phyloP scores from a whole-genome alignment of 106 monocot genomes.

The Dactylorhiza incarnata region DNA sequence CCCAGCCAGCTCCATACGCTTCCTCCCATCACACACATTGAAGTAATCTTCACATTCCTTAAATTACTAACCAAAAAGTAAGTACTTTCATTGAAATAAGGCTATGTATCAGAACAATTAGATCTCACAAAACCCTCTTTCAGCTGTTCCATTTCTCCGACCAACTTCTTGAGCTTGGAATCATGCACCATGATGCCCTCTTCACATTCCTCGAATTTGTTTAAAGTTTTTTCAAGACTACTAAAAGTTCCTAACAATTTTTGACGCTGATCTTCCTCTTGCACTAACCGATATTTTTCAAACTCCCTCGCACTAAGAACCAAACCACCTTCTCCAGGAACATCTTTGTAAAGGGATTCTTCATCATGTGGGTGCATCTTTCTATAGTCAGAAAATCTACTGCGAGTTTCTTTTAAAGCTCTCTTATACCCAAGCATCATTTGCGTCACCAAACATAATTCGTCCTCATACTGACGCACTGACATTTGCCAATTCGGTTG shows the following conservation, averaged over 20 bases:
- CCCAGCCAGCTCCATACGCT: not conserved
- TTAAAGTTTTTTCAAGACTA: slow-evolving; percentile 29
- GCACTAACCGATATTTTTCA: slow-evolving; percentile 39
- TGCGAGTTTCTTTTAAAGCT: slow-evolving; percentile 47
- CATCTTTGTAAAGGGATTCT: slow-evolving; percentile 65
- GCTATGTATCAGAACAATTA: not conserved
- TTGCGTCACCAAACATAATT: slow-evolving; percentile 46
- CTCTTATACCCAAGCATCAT: slow-evolving; percentile 61
- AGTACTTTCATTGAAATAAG: not conserved
- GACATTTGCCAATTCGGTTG: slow-evolving; percentile 51
- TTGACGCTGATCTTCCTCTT: slow-evolving; percentile 34
- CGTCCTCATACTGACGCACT: slow-evolving; percentile 46
- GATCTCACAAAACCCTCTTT: slow-evolving; percentile 19
- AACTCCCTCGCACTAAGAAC: slow-evolving; percentile 61
- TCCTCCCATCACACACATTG: not conserved
- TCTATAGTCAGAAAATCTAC: slow-evolving; percentile 56
- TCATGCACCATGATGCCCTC: slow-evolving; percentile 10
- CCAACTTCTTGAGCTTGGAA: slow-evolving; percentile 21
- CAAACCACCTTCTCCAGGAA: slow-evolving; percentile 46
- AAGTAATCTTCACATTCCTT: not conserved
- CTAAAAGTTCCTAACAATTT: slow-evolving; percentile 33
- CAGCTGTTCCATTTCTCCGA: slow-evolving; percentile 20
- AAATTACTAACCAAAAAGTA: not conserved
- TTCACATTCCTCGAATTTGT: slow-evolving; percentile 31
- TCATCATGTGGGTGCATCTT: slow-evolving; percentile 51